Base-by-base conservation (phyloP, 2,329 filamentous ascomycete species). In the Alternaria burnsii region DNA sequence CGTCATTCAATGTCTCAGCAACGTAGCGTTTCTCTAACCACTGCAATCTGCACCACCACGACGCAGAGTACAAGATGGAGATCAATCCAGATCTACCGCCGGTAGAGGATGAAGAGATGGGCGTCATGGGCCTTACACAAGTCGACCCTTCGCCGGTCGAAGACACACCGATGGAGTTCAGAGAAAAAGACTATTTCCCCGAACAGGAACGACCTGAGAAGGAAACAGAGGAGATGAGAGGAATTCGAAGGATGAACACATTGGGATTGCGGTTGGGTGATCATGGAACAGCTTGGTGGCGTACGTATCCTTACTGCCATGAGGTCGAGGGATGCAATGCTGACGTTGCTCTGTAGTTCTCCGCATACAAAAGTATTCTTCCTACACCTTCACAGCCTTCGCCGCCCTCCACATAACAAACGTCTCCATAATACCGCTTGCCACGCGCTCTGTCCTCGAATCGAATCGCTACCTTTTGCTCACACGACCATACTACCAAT, bases 401-500 rank as follows among this genome's bases (percentile, higher is more conserved):
- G 77, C 79, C 40, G 72, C 80, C 61, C 78, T 82, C 50, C 81
- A 82, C 66, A 71, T 80, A 61, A 71, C 76, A 36, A 81, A 81
- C 88, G 91, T 66, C 57, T 66, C 75, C 58, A 58, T 78, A 63
- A 71, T 78, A 68, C 72, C 74, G 28, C 69, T 77, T 63, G 52
- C 71, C 52, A 69, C 74, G 50, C 67, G 69, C 59, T 73, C 81
- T 61, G 70, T 94, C 92, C 73, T 88, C 87, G 63, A 81, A 53
- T 91, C 91, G 61, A 94, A 97, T 76, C 89, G 88, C 51, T 97
- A 93, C 79, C 88, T 98, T 50, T 89, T 98, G 66, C 91, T 97
- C 78, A 94, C 93, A 28, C 88, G 94, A 62, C 94, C 96, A 50
- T 89, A 95, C 78, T 98, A 98, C 82, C 94, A 97, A 79, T 94